These are phyloP conservation scores for Fraxinus americana DNA, from an alignment of 257 asterid genomes.

Conservation along the genomic window DNA sequence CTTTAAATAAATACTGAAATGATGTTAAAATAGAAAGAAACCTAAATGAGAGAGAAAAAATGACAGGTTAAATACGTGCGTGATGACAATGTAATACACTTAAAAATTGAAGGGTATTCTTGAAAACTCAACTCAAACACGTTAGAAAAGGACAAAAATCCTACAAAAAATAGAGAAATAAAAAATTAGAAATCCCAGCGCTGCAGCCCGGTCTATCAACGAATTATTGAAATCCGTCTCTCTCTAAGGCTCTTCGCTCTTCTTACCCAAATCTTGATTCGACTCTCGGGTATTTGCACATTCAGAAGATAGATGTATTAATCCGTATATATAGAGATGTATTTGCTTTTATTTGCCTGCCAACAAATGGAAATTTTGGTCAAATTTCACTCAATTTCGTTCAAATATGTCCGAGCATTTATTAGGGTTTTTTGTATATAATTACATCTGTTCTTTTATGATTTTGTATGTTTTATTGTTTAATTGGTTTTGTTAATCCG, in stretches of 20 bases:
- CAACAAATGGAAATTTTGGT: not conserved
- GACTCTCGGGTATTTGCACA: constrained; percentile 18
- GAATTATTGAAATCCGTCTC: constrained; percentile 27
- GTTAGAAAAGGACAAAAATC: constrained; percentile 1
- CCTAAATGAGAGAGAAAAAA: not conserved
- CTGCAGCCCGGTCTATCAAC: constrained; percentile 26
- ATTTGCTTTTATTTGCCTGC: not conserved
- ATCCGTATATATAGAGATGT: constrained; percentile 8
- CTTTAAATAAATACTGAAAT: too few relatives aligned
- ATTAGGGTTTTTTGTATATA: constrained; percentile 15
- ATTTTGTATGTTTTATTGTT: not conserved
- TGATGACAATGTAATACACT: too few relatives aligned
- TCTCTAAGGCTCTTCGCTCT: constrained; percentile 3
- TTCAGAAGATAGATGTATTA: constrained; percentile 6
- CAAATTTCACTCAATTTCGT: not conserved
- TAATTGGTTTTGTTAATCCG: constrained; percentile 7
- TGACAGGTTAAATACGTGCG: not conserved
- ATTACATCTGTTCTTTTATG: too few relatives aligned
- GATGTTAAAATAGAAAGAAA: too few relatives aligned
- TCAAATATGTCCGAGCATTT: not conserved
- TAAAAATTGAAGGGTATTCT: constrained; percentile 13
- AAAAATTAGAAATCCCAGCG: constrained; percentile 18
- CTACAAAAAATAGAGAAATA: constrained; percentile 1
- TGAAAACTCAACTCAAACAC: constrained; percentile 1
- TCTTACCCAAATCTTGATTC: constrained; percentile 29